A percentile compares a stretch with the other conserved stretches of the same genome.
Conservation (phyloP, 495 filamentous ascomycete genomes). For the Talaromyces proteolyticus region DNA sequence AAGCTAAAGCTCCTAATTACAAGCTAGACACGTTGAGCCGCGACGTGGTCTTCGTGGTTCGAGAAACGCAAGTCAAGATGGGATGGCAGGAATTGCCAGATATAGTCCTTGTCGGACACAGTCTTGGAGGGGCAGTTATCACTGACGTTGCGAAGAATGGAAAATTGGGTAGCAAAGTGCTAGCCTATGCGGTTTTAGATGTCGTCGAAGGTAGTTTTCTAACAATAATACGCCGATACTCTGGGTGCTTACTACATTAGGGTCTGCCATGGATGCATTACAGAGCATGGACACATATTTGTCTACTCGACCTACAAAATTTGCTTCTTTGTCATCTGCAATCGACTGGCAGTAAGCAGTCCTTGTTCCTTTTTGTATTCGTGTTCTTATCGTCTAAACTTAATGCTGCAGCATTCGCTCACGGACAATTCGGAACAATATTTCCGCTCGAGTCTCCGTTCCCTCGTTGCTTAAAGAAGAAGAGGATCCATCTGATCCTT, state of each 20-base stretch:
- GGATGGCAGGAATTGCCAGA: constrained; percentile 68
- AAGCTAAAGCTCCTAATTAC: constrained; percentile 46
- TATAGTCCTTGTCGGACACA: constrained; percentile 86
- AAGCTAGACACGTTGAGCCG: constrained; percentile 61
- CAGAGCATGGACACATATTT: constrained; percentile 92
- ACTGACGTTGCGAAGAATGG: constrained; percentile 70
- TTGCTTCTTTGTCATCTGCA: constrained; percentile 65
- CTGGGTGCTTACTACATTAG: constrained; percentile 12
- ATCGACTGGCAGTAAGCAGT: constrained; percentile 83
- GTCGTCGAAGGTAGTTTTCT: constrained; percentile 73
- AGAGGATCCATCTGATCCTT: constrained; percentile 23
- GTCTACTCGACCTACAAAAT: constrained; percentile 71
- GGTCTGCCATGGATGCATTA: constrained; percentile 83
- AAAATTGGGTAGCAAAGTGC: constrained; percentile 55
- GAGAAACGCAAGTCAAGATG: constrained; percentile 56
- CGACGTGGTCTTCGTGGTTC: constrained; percentile 68
- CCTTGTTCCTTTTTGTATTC: constrained; percentile 7
- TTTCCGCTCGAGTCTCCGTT: constrained; percentile 80
- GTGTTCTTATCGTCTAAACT: not conserved
- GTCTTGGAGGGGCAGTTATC: constrained; percentile 90
- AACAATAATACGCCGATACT: not conserved
- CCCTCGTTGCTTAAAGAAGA: constrained; percentile 65
- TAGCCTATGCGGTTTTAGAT: constrained; percentile 90
- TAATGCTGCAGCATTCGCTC: constrained; percentile 54
- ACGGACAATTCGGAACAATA: constrained; percentile 78